A percentile compares a stretch with the other conserved stretches of the same genome.
phyloP scores from a whole-genome alignment of 2,329 filamentous ascomycete species.

The Mollisia scopiformis region DNA sequence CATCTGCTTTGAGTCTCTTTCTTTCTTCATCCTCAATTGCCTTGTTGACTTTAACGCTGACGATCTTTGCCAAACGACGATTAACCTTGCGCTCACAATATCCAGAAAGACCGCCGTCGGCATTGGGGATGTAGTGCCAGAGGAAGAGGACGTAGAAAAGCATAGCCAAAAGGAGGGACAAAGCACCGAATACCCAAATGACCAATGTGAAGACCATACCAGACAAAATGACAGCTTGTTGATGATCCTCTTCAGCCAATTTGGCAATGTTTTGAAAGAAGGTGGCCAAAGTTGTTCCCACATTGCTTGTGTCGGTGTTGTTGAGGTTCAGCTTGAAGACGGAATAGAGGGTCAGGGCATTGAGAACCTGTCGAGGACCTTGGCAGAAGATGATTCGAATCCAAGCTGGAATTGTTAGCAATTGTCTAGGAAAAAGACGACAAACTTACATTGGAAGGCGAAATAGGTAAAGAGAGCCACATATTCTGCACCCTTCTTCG shows the following conservation, averaged over 20 bases:
- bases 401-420: slow-evolving; percentile 61
- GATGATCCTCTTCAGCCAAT: slow-evolving; percentile 73
- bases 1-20: slow-evolving; percentile 55
- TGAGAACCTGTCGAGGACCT: slow-evolving; percentile 88
- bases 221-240: slow-evolving; percentile 80
- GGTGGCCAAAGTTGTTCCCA: slow-evolving; percentile 67
- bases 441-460: slow-evolving; percentile 59
- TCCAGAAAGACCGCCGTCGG: slow-evolving; percentile 77
- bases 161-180: slow-evolving; percentile 74
- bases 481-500: slow-evolving; percentile 74
- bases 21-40: slow-evolving; percentile 79
- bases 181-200: slow-evolving; percentile 82
- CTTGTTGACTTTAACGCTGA: slow-evolving; percentile 84
- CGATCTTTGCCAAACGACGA: slow-evolving; percentile 79
- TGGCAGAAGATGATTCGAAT: slow-evolving; percentile 88
- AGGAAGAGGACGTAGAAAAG: slow-evolving; percentile 87
- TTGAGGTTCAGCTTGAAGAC: slow-evolving; percentile 78
- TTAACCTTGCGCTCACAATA: slow-evolving; percentile 96
- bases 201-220: slow-evolving; percentile 92
- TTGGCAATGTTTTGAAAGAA: slow-evolving; percentile 83
- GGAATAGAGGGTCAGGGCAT: slow-evolving; percentile 84
- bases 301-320: slow-evolving; percentile 53
- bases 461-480: slow-evolving; percentile 75
- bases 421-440: not conserved
- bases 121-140: slow-evolving; percentile 85